Percentiles rank a stretch among this genome's conserved stretches.
Conservation (phyloP, 192 early-diverging fungal species). For the Cetraspora pellucida region DNA sequence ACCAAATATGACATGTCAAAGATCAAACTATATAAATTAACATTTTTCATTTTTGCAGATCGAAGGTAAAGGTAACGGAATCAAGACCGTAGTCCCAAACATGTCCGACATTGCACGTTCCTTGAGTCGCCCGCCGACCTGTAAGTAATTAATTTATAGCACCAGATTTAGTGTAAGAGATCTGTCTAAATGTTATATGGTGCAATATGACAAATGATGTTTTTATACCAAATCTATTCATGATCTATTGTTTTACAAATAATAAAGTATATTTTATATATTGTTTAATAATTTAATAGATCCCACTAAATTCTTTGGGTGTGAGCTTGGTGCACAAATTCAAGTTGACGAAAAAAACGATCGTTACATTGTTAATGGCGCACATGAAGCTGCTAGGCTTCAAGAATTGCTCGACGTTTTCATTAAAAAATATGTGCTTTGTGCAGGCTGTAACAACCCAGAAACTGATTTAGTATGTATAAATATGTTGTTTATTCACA, state of each 20-base stretch:
- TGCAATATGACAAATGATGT: no score
- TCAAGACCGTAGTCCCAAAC: conserved; percentile 98
- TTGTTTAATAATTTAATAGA: conserved; percentile 40
- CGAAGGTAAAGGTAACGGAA: conserved; percentile 98
- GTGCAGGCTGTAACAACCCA: conserved; percentile 91
- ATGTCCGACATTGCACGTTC: conserved; percentile 93
- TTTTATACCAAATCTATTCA: no score
- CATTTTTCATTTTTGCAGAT: conserved; percentile 52
- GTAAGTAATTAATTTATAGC: conserved; percentile 41
- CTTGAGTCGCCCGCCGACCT: conserved; percentile 83
- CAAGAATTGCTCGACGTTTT: conserved; percentile 86
- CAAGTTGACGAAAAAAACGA: conserved; percentile 89
- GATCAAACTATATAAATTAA: not conserved
- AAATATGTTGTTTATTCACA: conserved; percentile 34
- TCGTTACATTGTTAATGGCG: conserved; percentile 94
- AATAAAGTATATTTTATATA: not conserved
- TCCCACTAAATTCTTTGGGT: conserved; percentile 92
- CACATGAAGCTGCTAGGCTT: conserved; percentile 85
- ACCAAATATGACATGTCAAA: not conserved
- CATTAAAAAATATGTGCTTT: conserved; percentile 94
- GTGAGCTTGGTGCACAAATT: conserved; percentile 92
- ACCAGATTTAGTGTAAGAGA: no score
- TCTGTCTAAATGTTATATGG: no score
- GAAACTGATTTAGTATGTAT: conserved; percentile 87
- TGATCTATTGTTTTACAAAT: not conserved